Evolutionary conservation across 139 green algal species (phyloP), one percentile per base, ranked within the genome.

Genomic region (Volvox reticuliferus): DNA sequence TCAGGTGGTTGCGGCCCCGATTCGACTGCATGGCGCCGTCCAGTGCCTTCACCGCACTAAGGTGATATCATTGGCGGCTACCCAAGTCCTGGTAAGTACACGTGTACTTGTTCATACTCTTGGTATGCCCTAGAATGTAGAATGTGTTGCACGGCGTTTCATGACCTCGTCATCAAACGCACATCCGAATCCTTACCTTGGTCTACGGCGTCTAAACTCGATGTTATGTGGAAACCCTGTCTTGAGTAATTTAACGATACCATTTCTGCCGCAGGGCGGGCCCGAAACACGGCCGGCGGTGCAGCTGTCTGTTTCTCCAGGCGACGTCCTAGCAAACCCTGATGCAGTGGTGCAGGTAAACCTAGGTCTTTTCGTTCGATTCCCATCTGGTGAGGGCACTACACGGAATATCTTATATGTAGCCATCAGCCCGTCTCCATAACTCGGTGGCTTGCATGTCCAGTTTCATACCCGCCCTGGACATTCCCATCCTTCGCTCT

Each of bases 261-360:
- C 17, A 19, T 69, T 73, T 24, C 65, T 16, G 2, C 65, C 61
- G 82, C 63, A 88, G 82, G 82, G 35, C 3, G 65, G 65, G 6
- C 68, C 71, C 2, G 71, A 90, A 9, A 84, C 73, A 21, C 50
- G 17, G 6, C 86, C 86, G 0, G 71, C 86, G 2, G 86, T 90
- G 50, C 86, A 90, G 86, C 71, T 90, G 9, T 32, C n/a, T 1
- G 9, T 30, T 37, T 1, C 30, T 22, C 50, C 50, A 1, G 86
- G 86, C n/a, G 86, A 90, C 12, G 44, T 90, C 16, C 50, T 83
- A 1, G 55, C 30, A 12, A 76, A 21, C 14, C 86, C 73, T 9
- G 86, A 90, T 24, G 71, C 55, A 33, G 30, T 33, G 2, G 86
- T 90, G 1, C 86, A 90, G 86, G 86, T 90, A 37, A 22, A 28